Percentiles rank a stretch among this genome's conserved stretches.
Evolutionary conservation across 2,329 filamentous ascomycete genomes (phyloP).

Genomic region (Apiospora malaysiana): DNA sequence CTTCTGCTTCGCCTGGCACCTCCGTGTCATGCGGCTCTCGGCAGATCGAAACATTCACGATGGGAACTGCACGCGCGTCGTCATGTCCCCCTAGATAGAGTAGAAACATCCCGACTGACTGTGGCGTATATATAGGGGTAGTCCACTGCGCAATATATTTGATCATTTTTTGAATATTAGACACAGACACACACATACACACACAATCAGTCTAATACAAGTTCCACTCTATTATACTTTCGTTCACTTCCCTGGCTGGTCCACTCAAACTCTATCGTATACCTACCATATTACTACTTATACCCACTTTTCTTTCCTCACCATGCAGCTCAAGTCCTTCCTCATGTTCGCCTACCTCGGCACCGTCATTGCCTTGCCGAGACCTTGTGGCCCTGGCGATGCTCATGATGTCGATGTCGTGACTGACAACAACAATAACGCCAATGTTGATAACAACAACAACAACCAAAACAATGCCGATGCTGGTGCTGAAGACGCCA

Average conservation of each 20-base stretch:
- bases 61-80: not conserved
- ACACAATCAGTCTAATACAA: not conserved
- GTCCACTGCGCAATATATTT: not conserved
- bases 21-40: not conserved
- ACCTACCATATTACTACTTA: not conserved
- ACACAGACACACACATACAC: not conserved
- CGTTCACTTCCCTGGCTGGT: not conserved
- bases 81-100: not conserved
- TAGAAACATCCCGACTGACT: not conserved
- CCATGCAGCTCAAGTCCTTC: not conserved
- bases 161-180: too few species aligned
- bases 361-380: not conserved
- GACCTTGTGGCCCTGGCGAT: not conserved
- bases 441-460: not conserved
- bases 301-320: not conserved
- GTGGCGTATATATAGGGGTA: not conserved
- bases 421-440: not conserved
- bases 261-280: not conserved
- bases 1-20: not conserved
- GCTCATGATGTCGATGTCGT: not conserved
- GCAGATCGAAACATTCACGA: not conserved
- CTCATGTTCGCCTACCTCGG: constrained; percentile 4
- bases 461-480: not conserved
- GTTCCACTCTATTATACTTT: not conserved
- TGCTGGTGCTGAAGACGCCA: not conserved